These are phyloP conservation scores for Blumeriella jaapii DNA, from an alignment of 2,329 filamentous ascomycete genomes.

Conservation along the genomic window DNA sequence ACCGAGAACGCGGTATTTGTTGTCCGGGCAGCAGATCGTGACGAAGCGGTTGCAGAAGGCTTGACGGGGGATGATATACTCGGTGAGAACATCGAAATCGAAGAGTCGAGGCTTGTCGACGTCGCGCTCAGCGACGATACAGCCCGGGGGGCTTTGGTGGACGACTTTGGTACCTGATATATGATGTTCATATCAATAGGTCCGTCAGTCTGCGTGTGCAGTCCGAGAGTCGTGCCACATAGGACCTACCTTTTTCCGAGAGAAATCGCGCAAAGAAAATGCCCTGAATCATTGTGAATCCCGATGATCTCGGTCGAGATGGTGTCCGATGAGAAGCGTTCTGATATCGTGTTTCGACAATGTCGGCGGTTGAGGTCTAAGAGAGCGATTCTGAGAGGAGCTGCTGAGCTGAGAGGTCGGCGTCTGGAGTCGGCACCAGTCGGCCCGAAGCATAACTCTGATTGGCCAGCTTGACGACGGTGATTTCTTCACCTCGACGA, in stretches of 20 bases:
- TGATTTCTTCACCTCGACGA: slow-evolving; percentile 2
- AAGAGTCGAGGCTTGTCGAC: slow-evolving; percentile 53
- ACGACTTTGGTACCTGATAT: slow-evolving; percentile 48
- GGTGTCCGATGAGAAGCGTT: neutral
- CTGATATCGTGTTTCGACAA: neutral
- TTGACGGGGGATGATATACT: slow-evolving; percentile 90
- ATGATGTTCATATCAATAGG: too few species aligned
- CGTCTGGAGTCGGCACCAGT: neutral
- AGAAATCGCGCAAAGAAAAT: slow-evolving; percentile 63
- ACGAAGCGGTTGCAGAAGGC: slow-evolving; percentile 90
- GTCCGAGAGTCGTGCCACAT: neutral
- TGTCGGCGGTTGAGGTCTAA: too few species aligned
- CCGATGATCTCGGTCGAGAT: neutral
- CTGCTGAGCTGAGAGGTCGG: too few species aligned
- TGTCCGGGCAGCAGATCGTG: slow-evolving; percentile 60
- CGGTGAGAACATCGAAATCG: slow-evolving; percentile 74
- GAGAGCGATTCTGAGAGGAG: too few species aligned
- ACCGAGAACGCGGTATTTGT: slow-evolving; percentile 67
- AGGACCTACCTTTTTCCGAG: slow-evolving; percentile 45
- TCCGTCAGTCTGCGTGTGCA: too few species aligned
- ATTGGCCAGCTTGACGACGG: slow-evolving; percentile 3
- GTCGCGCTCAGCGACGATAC: slow-evolving; percentile 41
- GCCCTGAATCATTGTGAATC: slow-evolving; percentile 47
- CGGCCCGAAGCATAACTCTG: slow-evolving; percentile 1
- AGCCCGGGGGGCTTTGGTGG: slow-evolving; percentile 50